Conservation (phyloP, 768 basidiomycete genomes). For the Tubosaeta sp. region DNA sequence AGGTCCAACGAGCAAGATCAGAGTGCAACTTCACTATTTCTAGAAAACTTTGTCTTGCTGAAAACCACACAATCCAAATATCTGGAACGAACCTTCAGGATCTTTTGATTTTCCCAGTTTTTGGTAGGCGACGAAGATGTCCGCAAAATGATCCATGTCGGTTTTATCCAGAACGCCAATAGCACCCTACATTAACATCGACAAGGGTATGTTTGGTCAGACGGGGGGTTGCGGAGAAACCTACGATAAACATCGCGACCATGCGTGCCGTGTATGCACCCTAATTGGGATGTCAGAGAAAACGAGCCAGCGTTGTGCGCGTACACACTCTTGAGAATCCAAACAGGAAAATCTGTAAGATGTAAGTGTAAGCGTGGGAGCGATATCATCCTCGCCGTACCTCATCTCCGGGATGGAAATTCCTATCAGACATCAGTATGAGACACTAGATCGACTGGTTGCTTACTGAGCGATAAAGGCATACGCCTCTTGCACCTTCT, state of each 20-base stretch:
- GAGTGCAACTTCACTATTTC: constrained; percentile 38
- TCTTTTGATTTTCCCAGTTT: constrained; percentile 54
- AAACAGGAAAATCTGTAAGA: constrained; percentile 63
- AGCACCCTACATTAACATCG: constrained; percentile 43
- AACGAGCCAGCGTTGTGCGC: neutral
- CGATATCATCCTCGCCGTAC: constrained; percentile 29
- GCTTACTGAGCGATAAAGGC: constrained; percentile 77
- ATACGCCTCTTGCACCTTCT: constrained; percentile 76
- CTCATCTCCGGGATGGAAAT: constrained; percentile 70
- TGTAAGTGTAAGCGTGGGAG: constrained; percentile 4
- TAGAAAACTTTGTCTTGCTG: constrained; percentile 11
- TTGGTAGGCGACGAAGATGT: constrained; percentile 59
- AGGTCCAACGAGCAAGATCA: constrained; percentile 52
- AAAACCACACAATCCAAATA: neutral
- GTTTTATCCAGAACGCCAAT: constrained; percentile 67
- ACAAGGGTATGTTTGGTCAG: neutral
- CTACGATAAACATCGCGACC: constrained; percentile 54
- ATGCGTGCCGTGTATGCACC: constrained; percentile 76
- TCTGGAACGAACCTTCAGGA: constrained; percentile 34
- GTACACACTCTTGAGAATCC: constrained; percentile 64
- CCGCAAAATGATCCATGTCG: constrained; percentile 69
- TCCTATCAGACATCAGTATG: constrained; percentile 37
- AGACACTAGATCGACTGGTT: neutral
- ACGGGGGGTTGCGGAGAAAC: neutral
- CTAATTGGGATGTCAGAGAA: constrained; percentile 30